These are phyloP conservation scores for Odonthalia washingtoniensis DNA, from an alignment of 31 red algal species.

Conservation along the genomic window DNA sequence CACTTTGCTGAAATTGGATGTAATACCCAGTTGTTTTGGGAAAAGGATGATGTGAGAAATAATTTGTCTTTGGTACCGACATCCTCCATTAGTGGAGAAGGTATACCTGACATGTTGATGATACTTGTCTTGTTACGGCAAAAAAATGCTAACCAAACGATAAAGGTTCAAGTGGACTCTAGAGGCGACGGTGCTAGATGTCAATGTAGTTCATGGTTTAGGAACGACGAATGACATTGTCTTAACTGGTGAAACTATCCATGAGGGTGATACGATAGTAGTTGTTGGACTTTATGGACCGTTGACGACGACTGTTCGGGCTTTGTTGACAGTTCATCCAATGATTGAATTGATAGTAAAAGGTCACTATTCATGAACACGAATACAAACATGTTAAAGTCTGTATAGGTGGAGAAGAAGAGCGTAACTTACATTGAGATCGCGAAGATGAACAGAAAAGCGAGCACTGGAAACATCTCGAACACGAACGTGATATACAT, in stretches of 20 bases:
- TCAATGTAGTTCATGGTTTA: slow-evolving; percentile 95
- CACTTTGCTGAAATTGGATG: slow-evolving; percentile 93
- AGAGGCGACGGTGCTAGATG: no score
- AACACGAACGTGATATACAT: no score
- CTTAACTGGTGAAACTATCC: slow-evolving; percentile 86
- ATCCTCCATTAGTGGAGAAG: slow-evolving; percentile 95
- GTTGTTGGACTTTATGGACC: slow-evolving; percentile 96
- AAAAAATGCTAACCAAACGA: slow-evolving; percentile 74
- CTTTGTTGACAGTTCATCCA: slow-evolving; percentile 94
- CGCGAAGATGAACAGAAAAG: no score
- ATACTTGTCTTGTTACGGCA: slow-evolving; percentile 87
- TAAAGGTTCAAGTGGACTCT: slow-evolving; percentile 97
- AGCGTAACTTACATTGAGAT: no score
- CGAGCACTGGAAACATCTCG: no score
- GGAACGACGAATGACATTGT: slow-evolving; percentile 97
- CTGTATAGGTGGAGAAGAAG: no score
- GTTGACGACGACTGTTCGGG: slow-evolving; percentile 90
- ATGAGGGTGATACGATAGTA: slow-evolving; percentile 95
- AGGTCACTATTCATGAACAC: no score
- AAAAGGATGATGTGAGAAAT: no score
- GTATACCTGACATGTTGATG: slow-evolving; percentile 96
- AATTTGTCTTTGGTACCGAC: slow-evolving; percentile 94
- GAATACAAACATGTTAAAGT: no score
- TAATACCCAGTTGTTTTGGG: no score
- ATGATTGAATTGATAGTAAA: slow-evolving; percentile 99